Evolutionary conservation across 1,284 basidiomycete genomes (phyloP), one percentile per base, ranked within the genome.

Genomic region (Austropuccinia psidii): DNA sequence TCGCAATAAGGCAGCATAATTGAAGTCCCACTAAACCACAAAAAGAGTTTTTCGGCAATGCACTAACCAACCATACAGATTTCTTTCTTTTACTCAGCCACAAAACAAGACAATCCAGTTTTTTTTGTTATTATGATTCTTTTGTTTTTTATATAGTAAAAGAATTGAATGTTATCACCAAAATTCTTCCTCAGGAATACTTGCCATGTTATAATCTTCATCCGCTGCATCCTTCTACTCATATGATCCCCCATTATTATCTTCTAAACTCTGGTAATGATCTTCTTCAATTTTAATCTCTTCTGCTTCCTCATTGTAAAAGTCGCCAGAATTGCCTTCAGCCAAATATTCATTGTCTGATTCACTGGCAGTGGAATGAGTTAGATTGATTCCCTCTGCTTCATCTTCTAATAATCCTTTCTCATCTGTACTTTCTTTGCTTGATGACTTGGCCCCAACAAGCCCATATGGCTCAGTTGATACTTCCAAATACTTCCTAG

Each of bases 381-480:
- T 33, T 37, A n/a, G 24, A 19, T 17, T 19, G 7, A 37, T 43
- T 9, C 29, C 29, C 17, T 27, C 31, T 41, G 41, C 11, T 9
- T 24, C 31, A 15, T 61, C 39, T 39, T 43, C 39, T 21, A 4
- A 24, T 2, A 27, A 27, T 37, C 27, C 29, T 57, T 62, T 24
- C 21, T 21, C 35, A 43, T 43, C 60, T n/a, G n/a, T n/a, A n/a
- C n/a, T n/a, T n/a, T 60, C 33, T 35, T 39, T 19, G 27, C 27
- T 49, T 19, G 7, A 27, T n/a, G 43, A 29, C 4, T 29, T 29
- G 3, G n/a, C 21, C 17, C 27, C 47, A n/a, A 49, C 11, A 3
- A 65, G 47, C 7, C 54, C 27, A 43, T 70, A 70, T 11, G 68
- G 55, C 39, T 60, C 21, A 31, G 57, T 31, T 4, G 61, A 35